A percentile compares a stretch with the other conserved stretches of the same genome.
phyloP scores from a whole-genome alignment of 345 rosid genomes.

The Citrus sinensis region DVS_A1.0 CM039163.1:41862001-41862500 shows the following conservation, averaged over 20 bases:
- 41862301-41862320: not conserved
- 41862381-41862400: slow-evolving; percentile 52
- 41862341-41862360: not conserved
- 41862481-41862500: slow-evolving; percentile 31
- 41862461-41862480: slow-evolving; percentile 61
- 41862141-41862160: not conserved
- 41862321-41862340: not conserved
- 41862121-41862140: not conserved
- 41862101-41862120: not conserved
- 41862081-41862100: not conserved
- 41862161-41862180: not conserved
- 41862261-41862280: not conserved
- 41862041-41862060: not conserved
- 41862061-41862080: not conserved
- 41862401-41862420: slow-evolving; percentile 77
- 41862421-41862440: slow-evolving; percentile 94
- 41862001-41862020: too few species aligned
- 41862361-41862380: slow-evolving; percentile 15
- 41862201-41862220: not conserved
- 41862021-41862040: too few species aligned
- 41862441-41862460: slow-evolving; percentile 93
- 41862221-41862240: not conserved
- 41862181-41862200: not conserved
- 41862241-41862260: not conserved
- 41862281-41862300: not conserved